Evolutionary conservation across 2,329 filamentous ascomycete species (phyloP).

Genomic region (Aspergillus melleus): DNA sequence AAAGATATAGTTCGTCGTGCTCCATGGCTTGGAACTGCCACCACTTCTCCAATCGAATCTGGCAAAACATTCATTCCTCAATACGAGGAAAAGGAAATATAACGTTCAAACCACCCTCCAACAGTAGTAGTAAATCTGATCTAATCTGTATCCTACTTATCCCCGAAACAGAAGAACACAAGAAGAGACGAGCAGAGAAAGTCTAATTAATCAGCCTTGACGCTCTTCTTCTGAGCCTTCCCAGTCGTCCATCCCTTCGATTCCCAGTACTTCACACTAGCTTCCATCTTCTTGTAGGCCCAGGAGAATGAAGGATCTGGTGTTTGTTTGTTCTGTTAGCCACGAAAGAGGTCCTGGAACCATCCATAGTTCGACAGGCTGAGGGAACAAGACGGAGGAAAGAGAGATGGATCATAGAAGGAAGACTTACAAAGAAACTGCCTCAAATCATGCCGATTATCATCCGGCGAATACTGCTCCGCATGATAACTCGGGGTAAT

Average conservation of each 20-base stretch:
- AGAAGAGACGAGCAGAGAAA: too few species aligned
- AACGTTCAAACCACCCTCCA: neutral
- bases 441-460: constrained; percentile 60
- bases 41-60: too few species aligned
- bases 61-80: too few species aligned
- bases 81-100: neutral
- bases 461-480: constrained; percentile 54
- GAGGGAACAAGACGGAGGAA: too few species aligned
- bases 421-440: constrained; percentile 54
- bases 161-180: neutral
- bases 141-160: neutral
- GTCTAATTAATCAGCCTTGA: constrained; percentile 39
- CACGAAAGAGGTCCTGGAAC: too few species aligned
- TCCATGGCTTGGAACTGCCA: too few species aligned
- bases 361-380: too few species aligned
- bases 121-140: neutral
- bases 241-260: constrained; percentile 34
- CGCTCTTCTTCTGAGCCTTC: constrained; percentile 37
- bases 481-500: constrained; percentile 60
- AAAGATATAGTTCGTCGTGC: too few species aligned
- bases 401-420: too few species aligned
- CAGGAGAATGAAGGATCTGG: constrained; percentile 43
- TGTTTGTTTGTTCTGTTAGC: too few species aligned
- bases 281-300: constrained; percentile 52
- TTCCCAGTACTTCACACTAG: constrained; percentile 46